Evolutionary conservation across 352 stramenopile genomes (phyloP).

Genomic region (Pythium folliculosum): DNA sequence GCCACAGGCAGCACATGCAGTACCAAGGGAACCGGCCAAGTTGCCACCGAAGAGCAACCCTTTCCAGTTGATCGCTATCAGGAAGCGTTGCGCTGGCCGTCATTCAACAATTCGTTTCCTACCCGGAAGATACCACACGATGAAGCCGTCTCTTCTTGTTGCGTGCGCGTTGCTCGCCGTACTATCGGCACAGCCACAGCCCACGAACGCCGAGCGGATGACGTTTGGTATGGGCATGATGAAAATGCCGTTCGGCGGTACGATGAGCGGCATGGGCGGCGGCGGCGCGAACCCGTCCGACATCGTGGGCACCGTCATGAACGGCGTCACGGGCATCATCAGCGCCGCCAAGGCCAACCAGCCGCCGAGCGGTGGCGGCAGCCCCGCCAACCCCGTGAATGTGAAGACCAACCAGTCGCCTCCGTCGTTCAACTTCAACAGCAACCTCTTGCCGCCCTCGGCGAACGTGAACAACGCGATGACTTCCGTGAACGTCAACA

Average conservation of each 20-base stretch:
- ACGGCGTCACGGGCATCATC: conserved; percentile 1
- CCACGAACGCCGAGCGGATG: conserved; percentile 1
- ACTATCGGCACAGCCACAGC: not conserved
- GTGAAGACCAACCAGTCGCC: conserved; percentile 6
- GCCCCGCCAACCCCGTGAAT: not conserved
- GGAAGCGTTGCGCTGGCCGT: too few relatives aligned
- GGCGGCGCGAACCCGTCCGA: not conserved
- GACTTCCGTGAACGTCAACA: conserved; percentile 10
- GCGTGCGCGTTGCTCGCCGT: not conserved
- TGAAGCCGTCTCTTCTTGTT: conserved; percentile 1
- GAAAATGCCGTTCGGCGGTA: not conserved
- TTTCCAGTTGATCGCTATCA: not conserved
- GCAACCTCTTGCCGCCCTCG: not conserved
- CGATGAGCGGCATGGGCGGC: not conserved
- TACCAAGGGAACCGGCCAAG: not conserved
- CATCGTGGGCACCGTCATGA: not conserved
- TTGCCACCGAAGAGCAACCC: not conserved
- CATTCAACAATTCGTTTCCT: not conserved
- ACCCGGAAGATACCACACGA: not conserved
- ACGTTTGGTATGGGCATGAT: conserved; percentile 10
- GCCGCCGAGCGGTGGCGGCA: not conserved
- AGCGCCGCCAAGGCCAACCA: conserved; percentile 8
- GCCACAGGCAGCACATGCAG: too few relatives aligned
- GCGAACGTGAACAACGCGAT: conserved; percentile 9
- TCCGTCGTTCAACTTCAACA: conserved; percentile 12